phyloP scores from a whole-genome alignment of 371 early-diverging fungal genomes.

The Nosema muscidifuracis region DNA sequence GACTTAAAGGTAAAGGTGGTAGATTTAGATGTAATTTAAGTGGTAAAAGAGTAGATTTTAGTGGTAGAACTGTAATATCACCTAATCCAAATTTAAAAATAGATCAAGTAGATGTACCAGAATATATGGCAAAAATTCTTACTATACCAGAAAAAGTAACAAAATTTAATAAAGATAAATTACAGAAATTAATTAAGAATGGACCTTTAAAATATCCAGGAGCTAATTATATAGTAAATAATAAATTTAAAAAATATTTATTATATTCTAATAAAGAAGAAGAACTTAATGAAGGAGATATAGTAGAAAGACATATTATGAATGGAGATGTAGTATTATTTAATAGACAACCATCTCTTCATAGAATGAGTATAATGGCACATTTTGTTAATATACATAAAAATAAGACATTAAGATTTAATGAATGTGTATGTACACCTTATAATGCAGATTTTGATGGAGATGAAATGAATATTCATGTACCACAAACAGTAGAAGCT shows the following conservation, averaged over 20 bases:
- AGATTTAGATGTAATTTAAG: constrained; percentile 96
- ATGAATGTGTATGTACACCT: constrained; percentile 96
- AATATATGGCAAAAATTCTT: constrained; percentile 80
- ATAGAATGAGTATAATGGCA: constrained; percentile 93
- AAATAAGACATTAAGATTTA: constrained; percentile 93
- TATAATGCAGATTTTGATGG: constrained; percentile 99
- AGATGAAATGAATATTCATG: constrained; percentile 99
- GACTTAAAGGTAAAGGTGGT: constrained; percentile 97
- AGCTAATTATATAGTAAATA: constrained; percentile 75
- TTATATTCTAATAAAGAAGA: constrained; percentile 70
- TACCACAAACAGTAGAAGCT: constrained; percentile 96
- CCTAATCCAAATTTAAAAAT: constrained; percentile 97
- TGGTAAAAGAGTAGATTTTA: constrained; percentile 98
- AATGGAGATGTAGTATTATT: constrained; percentile 96
- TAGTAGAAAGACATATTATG: constrained; percentile 86
- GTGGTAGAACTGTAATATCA: constrained; percentile 95
- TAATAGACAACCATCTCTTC: constrained; percentile 98
- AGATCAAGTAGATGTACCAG: constrained; percentile 91
- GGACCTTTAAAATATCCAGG: constrained; percentile 87
- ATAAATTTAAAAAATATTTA: constrained; percentile 66
- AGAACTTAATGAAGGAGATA: constrained; percentile 78
- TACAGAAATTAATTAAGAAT: constrained; percentile 70
- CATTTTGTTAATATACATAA: constrained; percentile 81
- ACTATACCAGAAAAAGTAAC: constrained; percentile 94
- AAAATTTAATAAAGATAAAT: constrained; percentile 71